Conservation (phyloP, 1,284 basidiomycete species). For the Ceratobasidium sp. region DNA sequence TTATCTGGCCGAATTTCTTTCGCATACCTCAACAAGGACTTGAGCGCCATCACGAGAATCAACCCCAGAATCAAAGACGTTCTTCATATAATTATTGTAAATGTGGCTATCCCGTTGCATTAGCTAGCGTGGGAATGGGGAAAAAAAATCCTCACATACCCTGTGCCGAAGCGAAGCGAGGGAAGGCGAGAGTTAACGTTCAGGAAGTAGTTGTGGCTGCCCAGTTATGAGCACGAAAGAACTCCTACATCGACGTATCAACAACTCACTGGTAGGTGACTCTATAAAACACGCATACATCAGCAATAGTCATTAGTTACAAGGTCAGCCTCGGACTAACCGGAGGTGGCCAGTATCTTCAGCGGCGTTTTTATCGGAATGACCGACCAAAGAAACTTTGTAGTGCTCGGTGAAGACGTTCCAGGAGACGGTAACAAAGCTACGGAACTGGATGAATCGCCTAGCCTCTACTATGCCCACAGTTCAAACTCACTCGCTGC, state of each 20-base stretch:
- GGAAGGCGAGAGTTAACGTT: slow-evolving; percentile 54
- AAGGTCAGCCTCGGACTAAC: background rate
- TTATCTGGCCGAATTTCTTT: background rate
- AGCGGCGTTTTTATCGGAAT: slow-evolving; percentile 44
- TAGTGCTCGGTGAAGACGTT: slow-evolving; percentile 46
- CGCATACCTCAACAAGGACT: slow-evolving; percentile 44
- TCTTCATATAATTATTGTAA: slow-evolving; percentile 52
- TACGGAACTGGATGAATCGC: background rate
- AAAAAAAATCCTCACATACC: background rate
- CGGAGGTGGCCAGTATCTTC: slow-evolving; percentile 43
- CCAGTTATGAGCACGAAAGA: background rate
- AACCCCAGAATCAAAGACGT: slow-evolving; percentile 48
- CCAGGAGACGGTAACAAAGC: slow-evolving; percentile 40
- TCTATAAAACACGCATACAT: background rate
- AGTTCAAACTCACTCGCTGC: slow-evolving; percentile 6
- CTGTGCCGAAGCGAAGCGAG: slow-evolving; percentile 55
- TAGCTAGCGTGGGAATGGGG: background rate
- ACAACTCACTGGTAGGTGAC: slow-evolving; percentile 46
- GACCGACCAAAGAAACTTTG: slow-evolving; percentile 44
- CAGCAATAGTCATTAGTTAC: background rate
- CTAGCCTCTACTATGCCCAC: background rate
- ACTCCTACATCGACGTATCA: background rate
- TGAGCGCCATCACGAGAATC: slow-evolving; percentile 48
- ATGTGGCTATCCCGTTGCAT: background rate
- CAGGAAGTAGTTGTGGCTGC: slow-evolving; percentile 47